phyloP scores from a whole-genome alignment of 2,329 filamentous ascomycete species.

The Ophiostoma fasciatum region DNA sequence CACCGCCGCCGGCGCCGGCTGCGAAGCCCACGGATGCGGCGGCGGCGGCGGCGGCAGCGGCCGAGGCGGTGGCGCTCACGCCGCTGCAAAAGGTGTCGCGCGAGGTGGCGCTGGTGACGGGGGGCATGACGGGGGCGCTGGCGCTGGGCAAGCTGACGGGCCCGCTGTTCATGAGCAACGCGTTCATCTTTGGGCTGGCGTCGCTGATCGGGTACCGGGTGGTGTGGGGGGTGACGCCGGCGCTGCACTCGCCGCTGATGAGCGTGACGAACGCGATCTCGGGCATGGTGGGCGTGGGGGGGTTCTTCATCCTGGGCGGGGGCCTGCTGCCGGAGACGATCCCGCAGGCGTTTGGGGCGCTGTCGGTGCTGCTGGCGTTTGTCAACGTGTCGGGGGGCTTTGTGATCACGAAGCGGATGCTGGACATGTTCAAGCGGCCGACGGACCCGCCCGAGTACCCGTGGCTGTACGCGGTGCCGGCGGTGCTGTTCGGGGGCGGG shows the following conservation, averaged over 20 bases:
- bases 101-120: constrained; percentile 60
- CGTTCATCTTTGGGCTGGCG: constrained; percentile 71
- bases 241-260: constrained; percentile 80
- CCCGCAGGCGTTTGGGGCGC: constrained; percentile 62
- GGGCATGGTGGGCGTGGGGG: constrained; percentile 77
- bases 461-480: constrained; percentile 73
- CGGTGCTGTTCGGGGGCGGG: constrained; percentile 61
- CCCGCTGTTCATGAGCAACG: constrained; percentile 76
- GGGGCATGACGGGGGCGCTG: constrained; percentile 60
- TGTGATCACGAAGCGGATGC: constrained; percentile 83
- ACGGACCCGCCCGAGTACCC: constrained; percentile 81
- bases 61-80: constrained; percentile 48
- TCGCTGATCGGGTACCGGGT: constrained; percentile 78
- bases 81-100: constrained; percentile 70
- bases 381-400: constrained; percentile 84
- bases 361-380: constrained; percentile 71
- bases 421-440: constrained; percentile 80
- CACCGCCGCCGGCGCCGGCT: constrained; percentile 40
- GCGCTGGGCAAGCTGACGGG: constrained; percentile 68
- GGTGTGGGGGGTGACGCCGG: constrained; percentile 74
- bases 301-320: constrained; percentile 78
- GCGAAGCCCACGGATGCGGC: constrained; percentile 36
- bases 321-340: constrained; percentile 64
- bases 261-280: constrained; percentile 88
- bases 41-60: constrained; percentile 38